Evolutionary conservation across 768 basidiomycete species (phyloP), one percentile per base, ranked within the genome.

Genomic region (Gloeopeniophorella convolvens): DNA sequence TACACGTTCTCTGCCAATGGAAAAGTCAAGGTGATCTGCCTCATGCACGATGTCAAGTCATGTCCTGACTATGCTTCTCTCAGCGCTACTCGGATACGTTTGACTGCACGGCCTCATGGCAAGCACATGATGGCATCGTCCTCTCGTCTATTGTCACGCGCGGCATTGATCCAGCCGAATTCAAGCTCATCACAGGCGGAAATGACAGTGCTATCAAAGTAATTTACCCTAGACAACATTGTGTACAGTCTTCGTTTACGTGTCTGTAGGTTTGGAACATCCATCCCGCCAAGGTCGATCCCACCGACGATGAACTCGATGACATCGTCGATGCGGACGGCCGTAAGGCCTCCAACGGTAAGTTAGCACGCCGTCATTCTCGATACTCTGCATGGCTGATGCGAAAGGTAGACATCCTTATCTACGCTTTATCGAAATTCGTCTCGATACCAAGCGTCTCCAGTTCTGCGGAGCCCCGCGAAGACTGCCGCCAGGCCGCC

Each of bases 401-500:
- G n/a, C n/a, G 40, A 32, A 42, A 43, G 5, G 15, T 48, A 80
- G 90, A 91, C 58, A 80, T 80, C 11, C 73, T 94, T 71, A 73
- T 81, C 2, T 85, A 83, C 60, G 89, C 89, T 0, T 72, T 95
- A 5, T 82, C 85, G 0, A 86, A 88, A 61, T 90, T 99, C 55
- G 74, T 96, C 5, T 81, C 90, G 0, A 87, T 93, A 34, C 89
- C 83, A 1, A 95, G 92, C 37, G 77, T 99, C 42, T 92, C 89
- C 60, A 79, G 76, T 41, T 73, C 74, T 48, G 74, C 79, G 1
- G 62, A 68, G 1, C 79, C 87, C 62, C 75, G 80, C 48, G 90
- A 91, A 64, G 85, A 94, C 63, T 99, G 96, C 63, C 78, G 92
- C 45, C 95, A 98, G 63, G 89, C 91, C 1, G 93, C 92, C 5